A percentile compares a stretch with the other conserved stretches of the same genome.
Evolutionary conservation across 2,329 filamentous ascomycete species (phyloP).

Genomic region (Didymella pinodella): DNA sequence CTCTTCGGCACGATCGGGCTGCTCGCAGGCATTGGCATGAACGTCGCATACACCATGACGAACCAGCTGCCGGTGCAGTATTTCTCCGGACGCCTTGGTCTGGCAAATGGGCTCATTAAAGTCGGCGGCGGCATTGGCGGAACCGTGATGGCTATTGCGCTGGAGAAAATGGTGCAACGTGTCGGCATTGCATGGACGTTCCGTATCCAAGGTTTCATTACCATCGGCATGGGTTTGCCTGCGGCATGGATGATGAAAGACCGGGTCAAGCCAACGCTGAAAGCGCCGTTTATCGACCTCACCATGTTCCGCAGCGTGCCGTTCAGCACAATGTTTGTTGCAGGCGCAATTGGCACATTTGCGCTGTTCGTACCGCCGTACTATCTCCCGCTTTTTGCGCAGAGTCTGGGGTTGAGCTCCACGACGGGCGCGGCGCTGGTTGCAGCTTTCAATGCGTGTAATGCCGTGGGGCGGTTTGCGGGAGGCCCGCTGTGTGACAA

Average conservation of each 20-base stretch:
- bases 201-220: conserved; percentile 34
- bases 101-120: conserved; percentile 42
- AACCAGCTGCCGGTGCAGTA: conserved; percentile 38
- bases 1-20: conserved; percentile 59
- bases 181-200: conserved; percentile 43
- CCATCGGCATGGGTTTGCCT: conserved; percentile 34
- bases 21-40: conserved; percentile 55
- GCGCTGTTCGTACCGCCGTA: conserved; percentile 40
- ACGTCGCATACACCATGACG: conserved; percentile 33
- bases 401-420: conserved; percentile 33
- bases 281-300: conserved; percentile 34
- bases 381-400: conserved; percentile 39
- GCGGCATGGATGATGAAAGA: conserved; percentile 39
- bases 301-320: conserved; percentile 35
- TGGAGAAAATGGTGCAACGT: conserved; percentile 34
- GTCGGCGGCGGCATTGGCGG: conserved; percentile 41
- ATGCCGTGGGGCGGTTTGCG: conserved; percentile 36
- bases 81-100: conserved; percentile 37
- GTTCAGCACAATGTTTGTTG: conserved; percentile 33
- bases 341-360: conserved; percentile 37
- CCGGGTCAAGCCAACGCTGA: conserved; percentile 24
- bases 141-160: conserved; percentile 33
- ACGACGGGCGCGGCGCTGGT: conserved; percentile 36
- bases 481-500: conserved; percentile 41
- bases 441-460: conserved; percentile 39